Evolutionary conservation across 139 green algal genomes (phyloP).

Genomic region (Zygnema circumcarinatum): DNA sequence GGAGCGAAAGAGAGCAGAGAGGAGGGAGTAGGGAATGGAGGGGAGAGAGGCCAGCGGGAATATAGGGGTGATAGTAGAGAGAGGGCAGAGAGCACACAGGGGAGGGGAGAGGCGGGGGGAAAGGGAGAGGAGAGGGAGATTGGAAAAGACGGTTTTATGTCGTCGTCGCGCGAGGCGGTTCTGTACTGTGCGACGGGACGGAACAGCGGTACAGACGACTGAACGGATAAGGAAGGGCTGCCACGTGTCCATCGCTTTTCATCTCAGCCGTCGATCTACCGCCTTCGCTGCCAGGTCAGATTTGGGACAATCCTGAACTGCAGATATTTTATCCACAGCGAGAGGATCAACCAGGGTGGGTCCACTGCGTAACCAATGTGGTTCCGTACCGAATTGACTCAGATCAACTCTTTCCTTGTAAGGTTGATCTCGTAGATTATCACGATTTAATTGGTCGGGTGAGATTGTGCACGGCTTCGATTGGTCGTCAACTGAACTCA

Average conservation of each 20-base stretch:
- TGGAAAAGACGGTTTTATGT: neutral
- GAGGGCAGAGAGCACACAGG: neutral
- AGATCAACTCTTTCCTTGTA: no score
- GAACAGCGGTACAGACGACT: neutral
- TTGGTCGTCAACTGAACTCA: no score
- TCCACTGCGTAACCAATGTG: no score
- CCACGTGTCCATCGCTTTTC: neutral
- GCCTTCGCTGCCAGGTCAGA: neutral
- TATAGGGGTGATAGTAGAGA: neutral
- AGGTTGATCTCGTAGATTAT: no score
- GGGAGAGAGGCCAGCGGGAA: neutral
- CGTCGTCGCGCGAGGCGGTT: no score
- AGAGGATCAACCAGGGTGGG: no score
- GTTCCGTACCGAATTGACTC: no score
- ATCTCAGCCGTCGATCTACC: neutral
- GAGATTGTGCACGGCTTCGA: no score
- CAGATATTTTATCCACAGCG: no score
- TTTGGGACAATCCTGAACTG: neutral
- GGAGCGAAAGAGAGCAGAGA: neutral
- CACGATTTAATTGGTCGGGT: no score
- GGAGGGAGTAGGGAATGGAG: neutral
- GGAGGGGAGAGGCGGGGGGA: neutral
- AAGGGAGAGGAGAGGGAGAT: neutral
- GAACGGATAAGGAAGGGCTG: no score
- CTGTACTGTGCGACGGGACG: neutral